Evolutionary conservation across 768 basidiomycete species (phyloP), one percentile per base, ranked within the genome.

Genomic region (Pulveroboletus sp.): DNA sequence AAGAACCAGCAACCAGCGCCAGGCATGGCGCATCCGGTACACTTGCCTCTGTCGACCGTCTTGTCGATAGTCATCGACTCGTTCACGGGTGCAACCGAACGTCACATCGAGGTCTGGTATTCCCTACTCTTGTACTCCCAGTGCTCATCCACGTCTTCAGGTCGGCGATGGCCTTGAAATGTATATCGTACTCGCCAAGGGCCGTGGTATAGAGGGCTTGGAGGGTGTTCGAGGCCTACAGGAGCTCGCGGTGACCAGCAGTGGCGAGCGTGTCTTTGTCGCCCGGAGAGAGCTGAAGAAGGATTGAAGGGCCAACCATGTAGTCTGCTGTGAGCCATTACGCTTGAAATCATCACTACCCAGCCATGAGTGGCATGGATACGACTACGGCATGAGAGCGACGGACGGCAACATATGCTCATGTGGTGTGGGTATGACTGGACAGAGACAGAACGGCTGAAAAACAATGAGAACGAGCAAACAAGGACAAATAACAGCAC

Each of bases 91-190:
- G 96, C 96, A 26, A 98, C 96, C 13, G 96, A 99, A 73, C 83
- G 96, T 57, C 95, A 98, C 71, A 98, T 98, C 65, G 94, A 98
- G 82, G 89, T 89, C 54, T 54, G 76, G 61, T 26, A 11, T n/a
- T 61, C 51, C 39, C 38, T 35, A 38, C 35, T 3, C 2, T 48
- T 11, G n/a, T n/a, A n/a, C n/a, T n/a, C 35, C 30, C 9, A 8
- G 27, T 49, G 35, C 50, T 60, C 8, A 57, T 24, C 33, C 38
- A 49, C 42, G 6, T 35, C 21, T 32, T 37, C 58, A 91, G 89
- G 94, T 99, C 55, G 95, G 95, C 39, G 95, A 98, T 67, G 92
- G 91, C 4, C 78, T 98, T 32, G 93, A 98, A 66, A 89, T 95
- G 55, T 95, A 86, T 62, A 77, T 97, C 49, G 84, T 91, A 39